Conservation (phyloP, 371 early-diverging fungal genomes). For the Saksenaea vasiformis region DNA sequence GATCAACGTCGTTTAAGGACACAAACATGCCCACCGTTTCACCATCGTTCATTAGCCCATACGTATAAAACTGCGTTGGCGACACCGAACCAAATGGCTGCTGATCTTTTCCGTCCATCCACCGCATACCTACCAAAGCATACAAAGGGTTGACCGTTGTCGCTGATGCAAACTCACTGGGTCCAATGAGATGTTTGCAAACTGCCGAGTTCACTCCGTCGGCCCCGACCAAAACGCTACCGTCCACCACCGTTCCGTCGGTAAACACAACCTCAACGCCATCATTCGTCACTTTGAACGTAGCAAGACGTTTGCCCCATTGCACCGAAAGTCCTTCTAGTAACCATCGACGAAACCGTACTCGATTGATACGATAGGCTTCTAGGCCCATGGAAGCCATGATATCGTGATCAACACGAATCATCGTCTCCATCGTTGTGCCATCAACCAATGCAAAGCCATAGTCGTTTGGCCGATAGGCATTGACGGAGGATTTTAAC, state of each 20-base stretch:
- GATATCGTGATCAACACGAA: not conserved
- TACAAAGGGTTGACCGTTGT: slow-evolving; percentile 16
- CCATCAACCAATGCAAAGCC: slow-evolving; percentile 16
- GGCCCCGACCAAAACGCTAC: slow-evolving; percentile 24
- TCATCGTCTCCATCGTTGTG: not conserved
- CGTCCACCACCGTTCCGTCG: slow-evolving; percentile 24
- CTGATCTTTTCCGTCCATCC: slow-evolving; percentile 7
- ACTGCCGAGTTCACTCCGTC: slow-evolving; percentile 27
- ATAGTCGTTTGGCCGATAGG: slow-evolving; percentile 2
- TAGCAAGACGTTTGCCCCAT: slow-evolving; percentile 23
- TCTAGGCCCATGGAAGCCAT: not conserved
- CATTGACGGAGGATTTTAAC: slow-evolving; percentile 15
- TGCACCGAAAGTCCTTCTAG: slow-evolving; percentile 19
- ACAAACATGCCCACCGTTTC: not conserved
- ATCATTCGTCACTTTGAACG: slow-evolving; percentile 13
- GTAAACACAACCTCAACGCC: slow-evolving; percentile 29
- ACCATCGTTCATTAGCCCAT: not conserved
- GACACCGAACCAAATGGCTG: not conserved
- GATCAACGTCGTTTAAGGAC: slow-evolving; percentile 15
- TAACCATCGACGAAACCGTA: slow-evolving; percentile 26
- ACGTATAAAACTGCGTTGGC: not conserved
- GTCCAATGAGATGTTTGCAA: slow-evolving; percentile 18
- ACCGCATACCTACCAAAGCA: slow-evolving; percentile 1
- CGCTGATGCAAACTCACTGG: slow-evolving; percentile 7
- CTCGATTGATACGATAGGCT: slow-evolving; percentile 25